A percentile compares a stretch with the other conserved stretches of the same genome.
Conservation (phyloP, 768 basidiomycete genomes). For the Boletus sp. region DNA sequence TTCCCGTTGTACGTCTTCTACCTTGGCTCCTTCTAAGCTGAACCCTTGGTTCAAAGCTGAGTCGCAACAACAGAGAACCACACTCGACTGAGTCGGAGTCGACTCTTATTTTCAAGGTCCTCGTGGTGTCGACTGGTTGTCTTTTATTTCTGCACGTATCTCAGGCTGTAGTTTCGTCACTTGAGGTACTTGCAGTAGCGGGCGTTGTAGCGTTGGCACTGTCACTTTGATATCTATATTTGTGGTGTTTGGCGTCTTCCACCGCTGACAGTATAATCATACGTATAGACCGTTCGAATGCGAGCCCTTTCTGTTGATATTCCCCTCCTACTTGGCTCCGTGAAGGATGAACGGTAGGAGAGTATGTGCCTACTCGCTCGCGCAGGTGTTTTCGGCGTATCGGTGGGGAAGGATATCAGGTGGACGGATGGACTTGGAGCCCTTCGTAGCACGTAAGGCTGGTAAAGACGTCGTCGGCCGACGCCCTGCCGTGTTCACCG, state of each 20-base stretch:
- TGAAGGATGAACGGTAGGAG: conserved; percentile 40
- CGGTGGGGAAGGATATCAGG: conserved; percentile 46
- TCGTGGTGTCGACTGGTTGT: neutral
- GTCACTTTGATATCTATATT: too few relatives aligned
- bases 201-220: too few relatives aligned
- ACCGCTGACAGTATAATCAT: conserved; percentile 62
- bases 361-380: conserved; percentile 58
- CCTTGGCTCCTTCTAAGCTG: too few relatives aligned
- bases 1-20: neutral
- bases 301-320: neutral
- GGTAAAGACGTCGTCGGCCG: conserved; percentile 53
- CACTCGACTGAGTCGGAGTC: too few relatives aligned
- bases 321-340: neutral
- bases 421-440: neutral
- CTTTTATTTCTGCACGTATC: neutral
- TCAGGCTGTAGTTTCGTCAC: neutral
- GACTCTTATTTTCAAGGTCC: neutral
- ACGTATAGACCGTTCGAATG: conserved; percentile 14
- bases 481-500: conserved; percentile 55
- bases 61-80: neutral
- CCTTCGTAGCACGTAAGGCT: neutral
- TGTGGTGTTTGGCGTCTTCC: too few relatives aligned
- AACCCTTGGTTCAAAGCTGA: neutral
- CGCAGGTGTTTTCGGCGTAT: conserved; percentile 57
- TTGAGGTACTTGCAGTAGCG: too few relatives aligned